Evolutionary conservation across 176 grass and related monocot species (phyloP).

Genomic region (Chrysopogon serrulatus): DNA sequence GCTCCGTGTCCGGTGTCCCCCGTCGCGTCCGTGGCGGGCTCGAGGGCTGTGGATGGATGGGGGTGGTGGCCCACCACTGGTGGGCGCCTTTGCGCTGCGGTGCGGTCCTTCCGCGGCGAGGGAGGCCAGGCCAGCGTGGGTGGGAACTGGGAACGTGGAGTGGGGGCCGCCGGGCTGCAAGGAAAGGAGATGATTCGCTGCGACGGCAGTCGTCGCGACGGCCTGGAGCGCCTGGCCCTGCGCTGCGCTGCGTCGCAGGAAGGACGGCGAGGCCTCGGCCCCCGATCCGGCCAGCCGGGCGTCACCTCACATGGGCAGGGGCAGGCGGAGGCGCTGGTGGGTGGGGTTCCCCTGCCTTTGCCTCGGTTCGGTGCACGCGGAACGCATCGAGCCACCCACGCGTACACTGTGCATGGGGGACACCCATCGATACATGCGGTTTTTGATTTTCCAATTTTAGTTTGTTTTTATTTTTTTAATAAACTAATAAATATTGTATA

Average conservation of each 20-base stretch:
- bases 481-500: no score
- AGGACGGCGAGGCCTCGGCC: neutral
- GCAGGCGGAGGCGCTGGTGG: neutral
- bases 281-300: neutral
- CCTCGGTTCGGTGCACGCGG: neutral
- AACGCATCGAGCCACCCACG: neutral
- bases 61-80: no score
- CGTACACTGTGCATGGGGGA: neutral
- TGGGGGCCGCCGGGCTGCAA: neutral
- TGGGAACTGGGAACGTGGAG: neutral
- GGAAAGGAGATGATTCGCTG: neutral
- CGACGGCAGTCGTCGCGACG: constrained; percentile 29
- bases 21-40: neutral
- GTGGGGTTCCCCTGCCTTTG: neutral
- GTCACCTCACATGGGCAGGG: constrained; percentile 23
- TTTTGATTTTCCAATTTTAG: neutral
- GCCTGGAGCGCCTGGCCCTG: neutral
- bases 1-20: neutral
- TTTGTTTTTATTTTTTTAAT: neutral
- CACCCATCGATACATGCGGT: neutral
- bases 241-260: neutral
- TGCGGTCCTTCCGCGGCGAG: neutral
- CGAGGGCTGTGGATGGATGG: neutral
- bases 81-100: neutral
- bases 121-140: neutral